phyloP scores from a whole-genome alignment of 164 flowering plant species.

The Buxus sempervirens region DNA sequence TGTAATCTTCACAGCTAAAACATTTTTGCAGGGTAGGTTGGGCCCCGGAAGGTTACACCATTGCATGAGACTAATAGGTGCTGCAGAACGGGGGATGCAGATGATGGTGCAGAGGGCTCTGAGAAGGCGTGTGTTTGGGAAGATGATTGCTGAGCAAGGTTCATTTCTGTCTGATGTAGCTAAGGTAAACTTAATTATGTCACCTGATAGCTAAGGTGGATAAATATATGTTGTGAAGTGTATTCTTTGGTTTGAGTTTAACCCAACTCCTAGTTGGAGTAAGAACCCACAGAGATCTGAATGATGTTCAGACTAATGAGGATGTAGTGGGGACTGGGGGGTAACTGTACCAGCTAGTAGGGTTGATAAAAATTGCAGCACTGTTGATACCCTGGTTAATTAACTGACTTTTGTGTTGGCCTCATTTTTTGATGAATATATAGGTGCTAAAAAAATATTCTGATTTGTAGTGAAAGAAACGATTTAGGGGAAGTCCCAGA shows the following conservation, averaged over 20 bases:
- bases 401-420: too few relatives aligned
- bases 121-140: conserved; percentile 76
- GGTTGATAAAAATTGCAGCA: too few relatives aligned
- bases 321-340: too few relatives aligned
- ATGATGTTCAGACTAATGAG: too few relatives aligned
- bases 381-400: too few relatives aligned
- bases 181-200: conserved; percentile 47
- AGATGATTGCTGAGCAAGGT: conserved; percentile 90
- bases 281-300: too few relatives aligned
- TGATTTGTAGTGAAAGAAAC: too few relatives aligned
- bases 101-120: conserved; percentile 81
- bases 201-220: background rate
- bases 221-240: background rate
- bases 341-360: too few relatives aligned
- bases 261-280: too few relatives aligned
- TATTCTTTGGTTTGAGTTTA: background rate
- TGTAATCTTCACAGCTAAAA: background rate
- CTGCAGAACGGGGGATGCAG: conserved; percentile 92
- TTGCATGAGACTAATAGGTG: conserved; percentile 92
- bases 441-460: too few relatives aligned
- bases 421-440: too few relatives aligned
- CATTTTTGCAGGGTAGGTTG: conserved; percentile 77
- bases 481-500: too few relatives aligned
- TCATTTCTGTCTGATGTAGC: conserved; percentile 90
- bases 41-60: conserved; percentile 99